Evolutionary conservation across 1,284 basidiomycete species (phyloP).

Genomic region (Fomitopsis schrenkii): DNA sequence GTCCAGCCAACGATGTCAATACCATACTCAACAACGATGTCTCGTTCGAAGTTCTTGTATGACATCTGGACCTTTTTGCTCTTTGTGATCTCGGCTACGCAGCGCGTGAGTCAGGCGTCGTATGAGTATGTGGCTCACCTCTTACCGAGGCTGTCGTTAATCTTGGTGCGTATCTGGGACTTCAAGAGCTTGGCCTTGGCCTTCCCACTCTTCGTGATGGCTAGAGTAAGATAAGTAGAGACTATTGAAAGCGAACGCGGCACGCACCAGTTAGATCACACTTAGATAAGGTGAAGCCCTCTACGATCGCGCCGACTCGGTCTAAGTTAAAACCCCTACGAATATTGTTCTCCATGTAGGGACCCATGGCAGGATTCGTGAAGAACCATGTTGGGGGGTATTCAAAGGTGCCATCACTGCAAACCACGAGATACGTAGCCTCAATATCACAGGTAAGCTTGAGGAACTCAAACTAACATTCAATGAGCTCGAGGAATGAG

Average conservation of each 20-base stretch:
- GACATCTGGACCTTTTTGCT: slow-evolving; percentile 5
- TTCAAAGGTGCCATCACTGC: no score
- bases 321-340: no score
- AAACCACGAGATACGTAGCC: no score
- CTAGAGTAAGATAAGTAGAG: neutral
- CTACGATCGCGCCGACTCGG: no score
- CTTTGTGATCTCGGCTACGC: slow-evolving; percentile 3
- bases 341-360: neutral
- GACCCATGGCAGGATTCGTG: neutral
- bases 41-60: slow-evolving; percentile 2
- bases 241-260: neutral
- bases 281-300: no score
- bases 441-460: no score
- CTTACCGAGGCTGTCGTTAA: neutral
- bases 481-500: no score
- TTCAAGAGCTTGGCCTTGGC: neutral
- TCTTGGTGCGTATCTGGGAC: neutral
- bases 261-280: no score
- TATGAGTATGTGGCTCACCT: neutral
- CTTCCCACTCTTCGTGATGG: neutral
- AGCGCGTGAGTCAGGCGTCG: neutral
- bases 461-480: no score
- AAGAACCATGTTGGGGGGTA: no score
- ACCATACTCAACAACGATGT: slow-evolving; percentile 3
- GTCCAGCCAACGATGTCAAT: slow-evolving; percentile 6